Evolutionary conservation across 1,284 basidiomycete species (phyloP), one percentile per base, ranked within the genome.

Genomic region (Gomphus bonarii): DNA sequence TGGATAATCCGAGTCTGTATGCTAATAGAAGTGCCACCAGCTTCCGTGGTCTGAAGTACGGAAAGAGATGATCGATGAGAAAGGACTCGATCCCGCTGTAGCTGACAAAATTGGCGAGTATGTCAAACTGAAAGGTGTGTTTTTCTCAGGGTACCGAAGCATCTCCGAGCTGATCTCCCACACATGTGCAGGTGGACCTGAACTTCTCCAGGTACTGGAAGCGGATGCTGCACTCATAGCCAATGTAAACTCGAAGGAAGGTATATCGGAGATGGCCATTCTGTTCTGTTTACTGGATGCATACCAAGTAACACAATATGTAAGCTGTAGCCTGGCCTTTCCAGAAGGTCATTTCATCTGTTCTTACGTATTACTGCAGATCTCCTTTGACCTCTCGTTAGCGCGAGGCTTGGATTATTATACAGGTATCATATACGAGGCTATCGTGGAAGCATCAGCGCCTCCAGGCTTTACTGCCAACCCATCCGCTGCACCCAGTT

Each of bases 391-490:
- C 72, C 81, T 99, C 64, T 95, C 92, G 8, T 82, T 99, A 22
- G 97, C 97, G 8, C 85, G 97, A 36, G 95, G 95, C 25, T 80
- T 99, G 38, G 97, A 99, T 71, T 99, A 99, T 73, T 98, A 99
- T 74, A 99, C 95, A 1, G 95, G 97, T 42, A 85, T 99, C 66
- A 99, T 99, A 69, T 98, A 97, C 75, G 97, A 99, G 73, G 97
- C 93, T 43, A 81, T 94, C 64, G 91, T 93, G 25, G 91, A 91
- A 65, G 91, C 85, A 1, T 97, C 94, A 9, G 94, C 95, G 0
- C 94, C 95, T 1, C 92, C 95, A 1, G 82, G 83, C 8, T 82
- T 90, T 73, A 76, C 78, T 61, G 72, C 78, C 62, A 73, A 80
- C 65, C 72, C 77, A 6, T 66, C 77, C 43, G 77, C 79, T 7